Base-by-base conservation (phyloP, 2,329 filamentous ascomycete genomes). In the Cercospora berteroae region DNA sequence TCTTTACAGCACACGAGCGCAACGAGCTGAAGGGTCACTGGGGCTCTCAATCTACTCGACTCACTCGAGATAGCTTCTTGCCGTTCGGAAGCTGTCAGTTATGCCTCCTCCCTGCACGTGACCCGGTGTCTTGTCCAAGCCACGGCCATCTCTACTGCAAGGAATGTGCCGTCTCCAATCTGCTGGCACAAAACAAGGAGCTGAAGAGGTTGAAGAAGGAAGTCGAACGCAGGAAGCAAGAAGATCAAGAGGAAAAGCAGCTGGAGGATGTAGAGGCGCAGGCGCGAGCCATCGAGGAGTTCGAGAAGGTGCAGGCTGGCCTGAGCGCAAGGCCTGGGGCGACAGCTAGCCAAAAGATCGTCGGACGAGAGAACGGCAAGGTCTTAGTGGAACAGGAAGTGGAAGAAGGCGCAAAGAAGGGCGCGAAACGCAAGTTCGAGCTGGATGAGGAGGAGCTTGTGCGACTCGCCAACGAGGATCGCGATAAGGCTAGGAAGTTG, bases 1-100 rank as follows among this genome's bases (percentile, higher is more conserved):
- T 97, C 80, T 98, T 98, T 84, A 98, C 95, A 36, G 89, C 93
- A 25, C 89, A 97, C 81, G 95, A 98, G 82, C 90, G 95, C 72
- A 86, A 87, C 61, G 87, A 94, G 60, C 90, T 96, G 68, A 92
- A 93, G 75, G 86, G 87, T 18, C 88, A 89, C 73, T 98, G 95
- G 93, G 88, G 90, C 73, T 88, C 90, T 8, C 91, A 90, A 72
- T 88, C 90, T 61, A 93, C 93, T n/a, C 91, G 93, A 62, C 88
- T 98, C 36, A 89, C 87, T 23, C 90, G 94, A 76, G 95, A 98
- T 77, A 95, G 92, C 65, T 98, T 97, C 79, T 88, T 98, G 10
- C 90, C 93, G 5, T 97, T 98, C 78, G 92, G 90, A 63, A 93
- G 90, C 23, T 99, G 94, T 82, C 88, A 90, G 63, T 85, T 99